A percentile compares a stretch with the other conserved stretches of the same genome.
phyloP scores from a whole-genome alignment of 2,329 filamentous ascomycete species.

The Pyricularia pennisetigena region DNA sequence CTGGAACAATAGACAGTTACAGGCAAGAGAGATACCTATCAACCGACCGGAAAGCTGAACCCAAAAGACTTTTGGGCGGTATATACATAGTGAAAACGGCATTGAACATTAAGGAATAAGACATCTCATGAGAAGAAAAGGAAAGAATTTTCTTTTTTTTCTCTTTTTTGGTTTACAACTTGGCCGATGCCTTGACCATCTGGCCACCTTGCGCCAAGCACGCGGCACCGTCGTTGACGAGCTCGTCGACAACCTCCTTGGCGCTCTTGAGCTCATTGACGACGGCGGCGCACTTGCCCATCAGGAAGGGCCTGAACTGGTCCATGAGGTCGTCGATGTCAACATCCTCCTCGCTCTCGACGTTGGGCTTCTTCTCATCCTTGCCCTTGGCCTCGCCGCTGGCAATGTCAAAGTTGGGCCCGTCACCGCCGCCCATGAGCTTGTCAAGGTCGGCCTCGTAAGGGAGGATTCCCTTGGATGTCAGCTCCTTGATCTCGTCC shows the following conservation, averaged over 20 bases:
- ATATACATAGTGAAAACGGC: background rate
- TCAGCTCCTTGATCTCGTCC: conserved; percentile 86
- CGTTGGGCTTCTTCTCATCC: conserved; percentile 52
- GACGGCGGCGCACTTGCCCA: conserved; percentile 94
- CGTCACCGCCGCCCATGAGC: conserved; percentile 54
- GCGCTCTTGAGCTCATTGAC: conserved; percentile 88
- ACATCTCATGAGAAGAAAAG: background rate
- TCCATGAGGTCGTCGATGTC: conserved; percentile 82
- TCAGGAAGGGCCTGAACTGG: conserved; percentile 81
- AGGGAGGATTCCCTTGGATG: conserved; percentile 79
- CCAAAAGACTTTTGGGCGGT: background rate
- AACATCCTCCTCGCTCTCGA: conserved; percentile 39
- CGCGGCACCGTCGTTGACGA: conserved; percentile 71
- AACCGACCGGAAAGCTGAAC: background rate
- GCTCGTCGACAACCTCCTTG: conserved; percentile 88
- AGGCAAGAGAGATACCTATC: background rate
- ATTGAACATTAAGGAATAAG: background rate
- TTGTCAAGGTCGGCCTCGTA: conserved; percentile 92
- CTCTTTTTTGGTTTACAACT: conserved; percentile 48
- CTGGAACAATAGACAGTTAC: background rate
- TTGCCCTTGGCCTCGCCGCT: conserved; percentile 53
- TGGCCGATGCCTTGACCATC: conserved; percentile 45
- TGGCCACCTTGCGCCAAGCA: conserved; percentile 60
- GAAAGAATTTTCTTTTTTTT: background rate
- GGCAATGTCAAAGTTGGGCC: conserved; percentile 55